Base-by-base conservation (phyloP, 352 stramenopile genomes). In the Phytopythium aichiense region DNA sequence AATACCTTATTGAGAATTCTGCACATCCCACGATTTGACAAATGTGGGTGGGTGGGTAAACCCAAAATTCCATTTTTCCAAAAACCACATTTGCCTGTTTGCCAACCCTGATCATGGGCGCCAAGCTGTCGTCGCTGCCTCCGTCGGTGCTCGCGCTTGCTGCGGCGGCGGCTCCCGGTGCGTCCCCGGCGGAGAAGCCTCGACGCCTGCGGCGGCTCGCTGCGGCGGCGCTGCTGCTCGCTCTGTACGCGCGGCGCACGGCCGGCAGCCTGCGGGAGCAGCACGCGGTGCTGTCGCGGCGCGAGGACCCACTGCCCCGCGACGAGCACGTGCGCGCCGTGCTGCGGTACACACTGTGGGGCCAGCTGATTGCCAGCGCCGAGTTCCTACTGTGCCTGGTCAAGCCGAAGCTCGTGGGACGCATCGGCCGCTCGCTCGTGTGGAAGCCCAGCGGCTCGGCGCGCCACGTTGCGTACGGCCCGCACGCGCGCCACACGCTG, bases 341-440 rank as follows among this genome's bases (percentile, higher is more conserved):
- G 49, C 40, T 84, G 42, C 80, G 72, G 42, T 87, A 88, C 71
- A 80, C 74, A 52, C 60, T 75, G 13, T 45, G 61, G n/a, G 68
- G 63, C 31, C 80, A 89, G 61, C 60, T 89, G 12, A 76, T 88
- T 50, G 68, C 78, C 11, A 58, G 68, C 30, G 77, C 69, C 23
- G 77, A 88, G 64, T 87, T 82, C 58, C 59, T 89, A 46, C 73
- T 89, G 61, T 69, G 65, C 31, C 56, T 88, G 2, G 68, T 74
- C 30, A 90, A 90, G 71, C 81, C 76, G 28, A 58, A 72, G 38
- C 48, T 90, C 23, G 73, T 64, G 22, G 56, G 60, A 28, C 72
- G 72, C 33, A 84, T 90, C 50, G 74, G 67, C 1, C 73, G 69
- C 4, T 64, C 78, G 23, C 56, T 90, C 20, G 62, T 87, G 37